These are phyloP conservation scores for Rhizopogon roseolus DNA, from an alignment of 768 basidiomycete species.

Conservation along the genomic window DNA sequence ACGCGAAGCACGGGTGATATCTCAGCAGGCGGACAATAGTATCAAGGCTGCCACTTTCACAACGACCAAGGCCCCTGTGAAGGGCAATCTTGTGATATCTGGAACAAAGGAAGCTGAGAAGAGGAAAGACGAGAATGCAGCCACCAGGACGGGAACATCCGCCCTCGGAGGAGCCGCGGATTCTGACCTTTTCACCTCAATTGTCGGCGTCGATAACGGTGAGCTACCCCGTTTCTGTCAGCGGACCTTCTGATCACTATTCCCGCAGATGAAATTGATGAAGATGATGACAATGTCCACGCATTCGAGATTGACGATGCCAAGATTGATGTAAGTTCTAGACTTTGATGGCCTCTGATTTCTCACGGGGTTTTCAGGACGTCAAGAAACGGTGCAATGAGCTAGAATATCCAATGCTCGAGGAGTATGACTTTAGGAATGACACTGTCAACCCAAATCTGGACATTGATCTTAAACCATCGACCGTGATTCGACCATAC, in stretches of 20 bases:
- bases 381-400: conserved; percentile 97
- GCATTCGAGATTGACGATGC: conserved; percentile 94
- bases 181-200: conserved; percentile 85
- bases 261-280: conserved; percentile 84
- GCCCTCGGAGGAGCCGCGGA: conserved; percentile 39
- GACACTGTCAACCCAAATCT: conserved; percentile 95
- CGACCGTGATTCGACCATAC: conserved; percentile 95
- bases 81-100: conserved; percentile 81
- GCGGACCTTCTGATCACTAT: not conserved
- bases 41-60: conserved; percentile 76
- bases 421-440: conserved; percentile 98
- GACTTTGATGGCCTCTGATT: conserved; percentile 1
- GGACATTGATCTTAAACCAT: conserved; percentile 97
- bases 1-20: conserved; percentile 74
- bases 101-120: conserved; percentile 76
- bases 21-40: conserved; percentile 65
- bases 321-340: conserved; percentile 76
- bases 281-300: conserved; percentile 96
- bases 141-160: conserved; percentile 23
- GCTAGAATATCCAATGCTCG: conserved; percentile 95
- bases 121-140: conserved; percentile 56
- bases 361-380: conserved; percentile 44
- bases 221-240: conserved; percentile 14
- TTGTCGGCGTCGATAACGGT: conserved; percentile 94
- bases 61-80: conserved; percentile 75